A percentile compares a stretch with the other conserved stretches of the same genome.
Evolutionary conservation across 176 grass and related monocot genomes (phyloP).

Genomic region (Juncus inflexus): DNA sequence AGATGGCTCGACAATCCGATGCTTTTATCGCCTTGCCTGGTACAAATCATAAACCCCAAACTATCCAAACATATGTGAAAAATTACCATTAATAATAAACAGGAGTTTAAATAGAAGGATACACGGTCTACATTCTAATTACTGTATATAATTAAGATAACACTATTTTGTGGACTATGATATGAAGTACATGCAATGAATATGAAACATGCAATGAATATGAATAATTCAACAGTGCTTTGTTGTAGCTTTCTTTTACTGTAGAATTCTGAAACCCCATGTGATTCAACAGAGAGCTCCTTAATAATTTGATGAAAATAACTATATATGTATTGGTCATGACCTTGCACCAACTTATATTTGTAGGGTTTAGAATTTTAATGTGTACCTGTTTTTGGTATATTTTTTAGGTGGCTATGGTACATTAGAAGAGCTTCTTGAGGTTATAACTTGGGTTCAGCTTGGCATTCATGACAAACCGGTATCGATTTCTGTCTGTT

Average conservation of each 20-base stretch:
- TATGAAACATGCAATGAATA: background rate
- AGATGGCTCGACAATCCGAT: conserved; percentile 54
- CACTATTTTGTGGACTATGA: background rate
- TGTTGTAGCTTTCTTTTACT: background rate
- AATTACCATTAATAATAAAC: no score
- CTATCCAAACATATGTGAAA: background rate
- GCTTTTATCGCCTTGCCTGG: conserved; percentile 80
- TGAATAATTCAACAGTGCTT: background rate
- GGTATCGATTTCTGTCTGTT: conserved; percentile 2
- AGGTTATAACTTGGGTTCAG: conserved; percentile 58
- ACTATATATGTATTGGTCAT: background rate
- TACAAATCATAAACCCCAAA: background rate
- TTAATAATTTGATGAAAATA: no score
- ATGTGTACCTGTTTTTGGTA: background rate
- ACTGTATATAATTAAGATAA: background rate
- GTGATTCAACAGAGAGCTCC: background rate
- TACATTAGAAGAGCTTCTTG: conserved; percentile 57
- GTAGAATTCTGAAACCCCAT: background rate
- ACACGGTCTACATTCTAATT: background rate
- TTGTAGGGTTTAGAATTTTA: conserved; percentile 9
- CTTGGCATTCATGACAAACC: conserved; percentile 61
- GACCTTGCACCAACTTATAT: background rate
- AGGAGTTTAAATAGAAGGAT: background rate
- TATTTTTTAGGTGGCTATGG: conserved; percentile 35
- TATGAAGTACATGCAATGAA: background rate